Evolutionary conservation across 140 eudicot species (phyloP), one percentile per base, ranked within the genome.

Genomic region (Cichorium intybus): DNA sequence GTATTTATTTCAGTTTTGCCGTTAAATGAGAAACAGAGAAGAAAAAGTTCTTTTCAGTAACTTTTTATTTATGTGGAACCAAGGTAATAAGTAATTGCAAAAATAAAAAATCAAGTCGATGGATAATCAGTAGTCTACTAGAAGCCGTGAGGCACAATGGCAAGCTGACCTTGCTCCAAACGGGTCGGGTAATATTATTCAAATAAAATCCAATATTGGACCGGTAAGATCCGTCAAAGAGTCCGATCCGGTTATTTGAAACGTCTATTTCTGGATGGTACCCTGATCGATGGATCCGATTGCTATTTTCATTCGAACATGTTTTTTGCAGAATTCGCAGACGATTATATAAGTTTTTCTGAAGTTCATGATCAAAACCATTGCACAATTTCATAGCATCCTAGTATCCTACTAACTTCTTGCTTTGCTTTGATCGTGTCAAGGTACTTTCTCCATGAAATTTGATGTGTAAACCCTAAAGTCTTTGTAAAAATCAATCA

Each of bases 321-420:
- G 50, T 29, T 8, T 8, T 52, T 22, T 34, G 48, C 34, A 7
- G 20, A 66, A 66, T 51, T 24, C 26, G 71, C 11, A 5, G 33
- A 37, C 20, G n/a, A 8, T 48, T 4, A 17, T 20, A 7, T 1
- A 49, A 48, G 21, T 26, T 10, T 5, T 48, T 33, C 8, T 51
- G 35, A 33, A 23, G 45, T 52, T 64, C 33, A 50, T 52, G 34
- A 52, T 33, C 26, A 37, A 66, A 66, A 51, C 60, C 8, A 17
- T 4, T 64, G 18, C 71, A 26, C 34, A 50, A 65, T 49, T 51
- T 51, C 71, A 29, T 66, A 15, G 33, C 18, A 26, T 10, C 27
- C 62, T 66, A 15, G 33, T 12, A 26, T 10, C 27, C 62, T 22
- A 52, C 58, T 33, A 50, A 64, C 21, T 47, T 7, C 15, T 20